Evolutionary conservation across 2,329 filamentous ascomycete species (phyloP).

Genomic region (Colletotrichum chrysophilum): DNA sequence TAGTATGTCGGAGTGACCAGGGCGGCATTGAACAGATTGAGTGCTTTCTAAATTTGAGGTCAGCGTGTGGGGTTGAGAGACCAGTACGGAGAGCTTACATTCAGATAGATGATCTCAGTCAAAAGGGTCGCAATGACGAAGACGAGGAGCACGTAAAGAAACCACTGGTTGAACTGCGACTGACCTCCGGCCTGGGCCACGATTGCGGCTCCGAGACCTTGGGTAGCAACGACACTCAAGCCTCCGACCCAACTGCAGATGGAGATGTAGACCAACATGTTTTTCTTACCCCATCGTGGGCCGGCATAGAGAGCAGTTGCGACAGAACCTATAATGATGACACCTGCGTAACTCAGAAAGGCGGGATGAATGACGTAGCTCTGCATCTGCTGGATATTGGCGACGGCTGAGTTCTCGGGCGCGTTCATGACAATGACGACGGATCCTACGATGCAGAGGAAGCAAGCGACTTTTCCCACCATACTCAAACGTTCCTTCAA

Average conservation of each 20-base stretch:
- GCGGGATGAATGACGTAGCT: constrained; percentile 83
- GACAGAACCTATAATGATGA: constrained; percentile 76
- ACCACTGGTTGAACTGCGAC: constrained; percentile 96
- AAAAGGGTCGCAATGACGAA: constrained; percentile 90
- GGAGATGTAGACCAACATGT: constrained; percentile 96
- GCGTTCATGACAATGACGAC: constrained; percentile 96
- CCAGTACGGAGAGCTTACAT: constrained; percentile 60
- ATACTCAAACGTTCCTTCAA: constrained; percentile 94
- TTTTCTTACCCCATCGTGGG: constrained; percentile 91
- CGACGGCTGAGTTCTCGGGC: constrained; percentile 82
- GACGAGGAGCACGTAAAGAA: constrained; percentile 87
- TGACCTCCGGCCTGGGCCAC: constrained; percentile 83
- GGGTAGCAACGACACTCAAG: constrained; percentile 91
- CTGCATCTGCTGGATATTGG: constrained; percentile 92
- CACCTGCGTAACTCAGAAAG: constrained; percentile 83
- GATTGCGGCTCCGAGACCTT: constrained; percentile 90
- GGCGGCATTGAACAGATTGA: constrained; percentile 96
- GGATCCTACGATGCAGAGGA: constrained; percentile 91
- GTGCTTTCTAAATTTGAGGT: constrained; percentile 79
- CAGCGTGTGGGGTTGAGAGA: constrained; percentile 29
- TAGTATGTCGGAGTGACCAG: constrained; percentile 98
- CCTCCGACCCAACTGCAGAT: constrained; percentile 96
- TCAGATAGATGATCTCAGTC: constrained; percentile 94
- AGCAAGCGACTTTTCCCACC: constrained; percentile 94
- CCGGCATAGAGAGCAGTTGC: constrained; percentile 81